phyloP scores from a whole-genome alignment of 176 grass and related monocot genomes.

The Zizania latifolia region DNA sequence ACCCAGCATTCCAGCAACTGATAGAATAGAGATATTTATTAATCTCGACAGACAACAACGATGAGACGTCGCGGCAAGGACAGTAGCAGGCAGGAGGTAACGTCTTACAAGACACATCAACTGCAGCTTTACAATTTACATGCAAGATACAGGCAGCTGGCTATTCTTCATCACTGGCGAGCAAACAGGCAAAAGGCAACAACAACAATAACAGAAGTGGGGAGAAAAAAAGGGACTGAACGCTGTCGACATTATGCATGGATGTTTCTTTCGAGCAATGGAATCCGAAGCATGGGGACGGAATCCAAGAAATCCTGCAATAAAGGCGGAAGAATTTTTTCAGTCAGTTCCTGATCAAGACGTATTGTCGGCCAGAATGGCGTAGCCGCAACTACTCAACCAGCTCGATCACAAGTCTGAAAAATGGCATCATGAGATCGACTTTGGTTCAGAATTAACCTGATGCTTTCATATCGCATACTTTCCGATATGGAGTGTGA shows the following conservation, averaged over 20 bases:
- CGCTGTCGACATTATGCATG: constrained; percentile 20
- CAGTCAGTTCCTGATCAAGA: not conserved
- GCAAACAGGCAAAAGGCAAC: constrained; percentile 29
- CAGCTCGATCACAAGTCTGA: not conserved
- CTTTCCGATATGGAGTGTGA: not conserved
- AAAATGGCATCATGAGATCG: not conserved
- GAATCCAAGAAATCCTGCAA: constrained; percentile 40
- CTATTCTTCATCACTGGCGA: constrained; percentile 24
- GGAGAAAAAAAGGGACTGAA: not conserved
- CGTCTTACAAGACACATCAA: constrained; percentile 34
- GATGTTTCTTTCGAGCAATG: constrained; percentile 25
- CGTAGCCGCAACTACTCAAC: not conserved
- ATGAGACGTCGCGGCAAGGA: not conserved
- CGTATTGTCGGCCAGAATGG: not conserved
- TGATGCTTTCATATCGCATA: not conserved
- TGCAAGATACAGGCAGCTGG: constrained; percentile 9
- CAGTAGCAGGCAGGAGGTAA: not conserved
- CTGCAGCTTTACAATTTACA: constrained; percentile 24
- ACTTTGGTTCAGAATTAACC: not conserved
- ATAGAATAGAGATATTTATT: constrained; percentile 19
- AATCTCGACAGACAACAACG: not conserved
- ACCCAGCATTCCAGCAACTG: too few species aligned
- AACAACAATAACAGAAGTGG: not conserved
- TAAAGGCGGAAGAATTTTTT: not conserved
- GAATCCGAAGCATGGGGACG: constrained; percentile 32